Percentiles rank a stretch among this genome's conserved stretches.
phyloP scores from a whole-genome alignment of 768 basidiomycete species.

The Mycena vulgaris region DNA sequence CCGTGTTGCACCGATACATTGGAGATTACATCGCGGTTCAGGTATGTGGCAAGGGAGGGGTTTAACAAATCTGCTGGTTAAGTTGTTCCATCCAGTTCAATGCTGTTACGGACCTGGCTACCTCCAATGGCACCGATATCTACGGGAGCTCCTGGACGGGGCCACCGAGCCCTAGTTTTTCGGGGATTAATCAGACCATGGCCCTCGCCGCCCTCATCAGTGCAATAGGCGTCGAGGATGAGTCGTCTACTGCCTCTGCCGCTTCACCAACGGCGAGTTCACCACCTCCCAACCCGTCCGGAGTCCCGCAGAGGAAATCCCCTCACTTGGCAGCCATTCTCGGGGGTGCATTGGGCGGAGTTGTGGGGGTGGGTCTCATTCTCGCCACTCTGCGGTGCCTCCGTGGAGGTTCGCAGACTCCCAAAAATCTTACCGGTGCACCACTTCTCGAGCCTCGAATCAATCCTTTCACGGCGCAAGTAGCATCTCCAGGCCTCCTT shows the following conservation, averaged over 20 bases:
- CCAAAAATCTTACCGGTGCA: background rate
- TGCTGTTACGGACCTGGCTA: background rate
- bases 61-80: background rate
- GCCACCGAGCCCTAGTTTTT: background rate
- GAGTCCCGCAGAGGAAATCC: background rate
- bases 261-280: background rate
- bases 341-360: background rate
- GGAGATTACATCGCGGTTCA: background rate
- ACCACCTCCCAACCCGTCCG: background rate
- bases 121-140: background rate
- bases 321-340: background rate
- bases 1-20: background rate
- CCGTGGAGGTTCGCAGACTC: background rate
- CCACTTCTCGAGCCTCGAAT: no score
- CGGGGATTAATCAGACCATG: background rate
- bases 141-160: background rate
- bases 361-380: background rate
- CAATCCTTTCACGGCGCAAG: no score
- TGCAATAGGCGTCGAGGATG: background rate
- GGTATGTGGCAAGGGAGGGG: background rate
- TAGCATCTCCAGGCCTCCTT: no score
- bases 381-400: background rate
- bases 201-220: background rate
- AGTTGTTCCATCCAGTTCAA: background rate
- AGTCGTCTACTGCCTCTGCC: no score